phyloP scores from a whole-genome alignment of 2,329 filamentous ascomycete genomes.

The Apiospora hydei region DNA sequence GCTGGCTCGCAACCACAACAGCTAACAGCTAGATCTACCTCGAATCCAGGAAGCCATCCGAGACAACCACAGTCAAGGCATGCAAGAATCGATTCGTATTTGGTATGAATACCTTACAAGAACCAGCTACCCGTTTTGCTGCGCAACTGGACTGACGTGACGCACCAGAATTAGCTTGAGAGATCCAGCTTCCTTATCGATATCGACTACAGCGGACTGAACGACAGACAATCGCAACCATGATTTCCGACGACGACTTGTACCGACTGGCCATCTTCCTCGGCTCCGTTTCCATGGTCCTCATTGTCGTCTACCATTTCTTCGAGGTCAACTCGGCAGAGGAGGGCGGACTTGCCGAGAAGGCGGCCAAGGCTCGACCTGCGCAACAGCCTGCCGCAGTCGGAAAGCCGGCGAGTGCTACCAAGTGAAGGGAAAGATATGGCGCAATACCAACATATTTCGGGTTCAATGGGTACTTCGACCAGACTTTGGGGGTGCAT shows the following conservation, averaged over 20 bases:
- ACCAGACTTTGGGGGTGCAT: neutral
- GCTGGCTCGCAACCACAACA: neutral
- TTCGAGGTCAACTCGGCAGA: constrained; percentile 86
- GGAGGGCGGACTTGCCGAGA: constrained; percentile 36
- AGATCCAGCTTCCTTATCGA: constrained; percentile 13
- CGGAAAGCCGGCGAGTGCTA: constrained; percentile 32
- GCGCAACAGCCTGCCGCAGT: constrained; percentile 35
- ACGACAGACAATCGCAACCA: constrained; percentile 54
- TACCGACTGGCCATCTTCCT: constrained; percentile 94
- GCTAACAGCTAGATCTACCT: neutral
- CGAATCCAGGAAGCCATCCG: neutral
- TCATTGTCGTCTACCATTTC: constrained; percentile 96
- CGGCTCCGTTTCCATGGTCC: constrained; percentile 85
- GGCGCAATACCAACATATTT: neutral
- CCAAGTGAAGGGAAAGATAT: neutral
- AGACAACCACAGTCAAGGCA: neutral
- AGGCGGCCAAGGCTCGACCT: constrained; percentile 39
- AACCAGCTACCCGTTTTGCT: neutral
- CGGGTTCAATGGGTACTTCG: neutral
- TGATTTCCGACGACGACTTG: constrained; percentile 94
- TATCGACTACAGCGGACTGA: constrained; percentile 10
- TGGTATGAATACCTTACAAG: neutral
- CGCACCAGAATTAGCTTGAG: neutral
- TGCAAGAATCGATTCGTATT: neutral
- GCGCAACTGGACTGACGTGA: neutral